Base-by-base conservation (phyloP, 2,329 filamentous ascomycete genomes). In the Fusarium pseudonygamai region DNA sequence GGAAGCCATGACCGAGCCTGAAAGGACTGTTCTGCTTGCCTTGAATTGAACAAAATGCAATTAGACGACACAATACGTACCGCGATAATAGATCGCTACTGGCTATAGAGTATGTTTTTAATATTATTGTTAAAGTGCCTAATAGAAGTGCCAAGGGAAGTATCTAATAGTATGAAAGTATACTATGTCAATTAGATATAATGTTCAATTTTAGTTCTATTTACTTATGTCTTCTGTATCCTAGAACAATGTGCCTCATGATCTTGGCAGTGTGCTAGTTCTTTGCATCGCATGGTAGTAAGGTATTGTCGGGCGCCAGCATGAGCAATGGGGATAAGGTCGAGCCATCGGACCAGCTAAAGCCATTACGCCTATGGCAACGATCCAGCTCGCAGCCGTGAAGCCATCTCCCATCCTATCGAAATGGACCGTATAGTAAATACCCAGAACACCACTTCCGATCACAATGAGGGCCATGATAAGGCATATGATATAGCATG, bases 1-100 rank as follows among this genome's bases (percentile, higher is more conserved):
- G 50, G 50, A 55, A 55, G 18, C 34, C 34, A 4, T 55, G 1
- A 7, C 22, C n/a, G 6, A n/a, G 20, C 6, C 18, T 24, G 2
- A 32, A 32, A 32, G 2, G 7, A 24, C 22, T 0, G 7, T 30
- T 32, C 15, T 3, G n/a, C 1, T 7, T 49, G 32, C 22, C 28
- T 11, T 5, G 1, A 28, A 0, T 10, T 22, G 12, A 0, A n/a
- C 7, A 32, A 11, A 2, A 20, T 20, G 6, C 24, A n/a, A 3
- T n/a, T 50, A 4, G 12, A n/a, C 12, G 6, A 24, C 10, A 30
- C 1, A 2, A 13, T 39, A 58, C 39, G 20, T 12, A 45, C 14
- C 15, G 9, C 12, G 16, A 53, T 52, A 50, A 39, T 15, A 37
- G 2, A 15, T 43, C 13, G 1, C 13, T 4, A 20, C 16, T 20